A percentile compares a stretch with the other conserved stretches of the same genome.
Evolutionary conservation across 163 green algal genomes (phyloP).

Genomic region (Volvox carteri): DNA sequence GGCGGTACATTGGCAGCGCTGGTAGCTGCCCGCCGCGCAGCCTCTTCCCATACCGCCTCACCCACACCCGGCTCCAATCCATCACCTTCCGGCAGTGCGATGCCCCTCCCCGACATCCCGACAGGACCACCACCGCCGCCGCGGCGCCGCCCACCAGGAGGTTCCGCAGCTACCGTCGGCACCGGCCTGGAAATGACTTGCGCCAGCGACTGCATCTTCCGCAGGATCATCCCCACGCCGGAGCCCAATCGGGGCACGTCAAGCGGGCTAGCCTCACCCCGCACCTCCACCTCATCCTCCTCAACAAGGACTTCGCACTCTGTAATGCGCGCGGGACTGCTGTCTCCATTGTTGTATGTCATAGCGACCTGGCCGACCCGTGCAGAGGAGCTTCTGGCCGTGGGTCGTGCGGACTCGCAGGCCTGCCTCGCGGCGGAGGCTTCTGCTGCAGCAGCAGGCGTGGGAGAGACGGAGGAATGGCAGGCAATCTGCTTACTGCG

Average conservation of each 20-base stretch:
- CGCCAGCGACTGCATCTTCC: constrained; percentile 30
- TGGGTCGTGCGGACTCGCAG: too few species aligned
- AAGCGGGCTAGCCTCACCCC: neutral
- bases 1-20: constrained; percentile 17
- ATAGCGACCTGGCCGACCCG: too few species aligned
- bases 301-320: too few species aligned
- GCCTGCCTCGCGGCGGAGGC: too few species aligned
- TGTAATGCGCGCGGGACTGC: too few species aligned
- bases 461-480: too few species aligned
- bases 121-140: neutral
- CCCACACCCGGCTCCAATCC: too few species aligned
- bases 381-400: too few species aligned
- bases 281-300: neutral
- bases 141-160: neutral
- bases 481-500: neutral
- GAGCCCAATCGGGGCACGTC: constrained; percentile 1
- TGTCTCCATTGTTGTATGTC: too few species aligned
- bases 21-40: constrained; percentile 23
- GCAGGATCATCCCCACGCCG: constrained; percentile 27
- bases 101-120: neutral
- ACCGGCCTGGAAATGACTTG: neutral
- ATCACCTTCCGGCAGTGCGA: too few species aligned
- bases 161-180: neutral
- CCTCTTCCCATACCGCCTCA: constrained; percentile 37
- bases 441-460: too few species aligned